A percentile compares a stretch with the other conserved stretches of the same genome.
These are phyloP conservation scores for Schizophyllum commune DNA, from an alignment of 1,284 basidiomycete genomes.

Conservation along the genomic window DNA sequence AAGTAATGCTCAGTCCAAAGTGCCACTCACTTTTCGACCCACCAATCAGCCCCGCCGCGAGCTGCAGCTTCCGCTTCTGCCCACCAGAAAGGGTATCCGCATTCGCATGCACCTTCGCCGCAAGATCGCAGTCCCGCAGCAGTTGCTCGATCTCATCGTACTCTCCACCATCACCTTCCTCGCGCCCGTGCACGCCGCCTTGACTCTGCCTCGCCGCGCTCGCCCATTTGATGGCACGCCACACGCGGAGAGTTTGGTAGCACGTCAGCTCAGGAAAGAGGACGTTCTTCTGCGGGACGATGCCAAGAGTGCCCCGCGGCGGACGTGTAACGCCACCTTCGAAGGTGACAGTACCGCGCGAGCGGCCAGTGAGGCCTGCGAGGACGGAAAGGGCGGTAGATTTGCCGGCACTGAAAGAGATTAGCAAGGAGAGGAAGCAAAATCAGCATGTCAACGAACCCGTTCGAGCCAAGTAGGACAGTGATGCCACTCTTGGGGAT, in stretches of 20 bases:
- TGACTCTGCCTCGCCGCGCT: slow-evolving; percentile 21
- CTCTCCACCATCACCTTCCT: neutral
- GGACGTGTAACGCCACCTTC: slow-evolving; percentile 45
- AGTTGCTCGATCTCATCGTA: slow-evolving; percentile 56
- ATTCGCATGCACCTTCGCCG: slow-evolving; percentile 57
- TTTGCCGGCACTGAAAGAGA: slow-evolving; percentile 59
- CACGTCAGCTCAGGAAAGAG: slow-evolving; percentile 73
- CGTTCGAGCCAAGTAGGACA: slow-evolving; percentile 69
- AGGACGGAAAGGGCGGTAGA: slow-evolving; percentile 66
- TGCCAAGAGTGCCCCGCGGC: slow-evolving; percentile 57
- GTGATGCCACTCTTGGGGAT: slow-evolving; percentile 67
- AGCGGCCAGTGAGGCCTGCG: slow-evolving; percentile 51
- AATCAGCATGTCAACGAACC: slow-evolving; percentile 30
- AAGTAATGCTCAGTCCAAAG: too few species aligned
- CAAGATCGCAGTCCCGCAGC: slow-evolving; percentile 64
- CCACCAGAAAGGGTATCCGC: slow-evolving; percentile 67
- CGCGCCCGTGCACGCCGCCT: neutral
- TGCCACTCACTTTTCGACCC: slow-evolving; percentile 51
- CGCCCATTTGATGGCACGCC: slow-evolving; percentile 69
- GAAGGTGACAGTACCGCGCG: slow-evolving; percentile 55
- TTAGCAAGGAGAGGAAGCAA: neutral
- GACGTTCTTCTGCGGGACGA: slow-evolving; percentile 81
- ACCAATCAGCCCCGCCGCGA: slow-evolving; percentile 71
- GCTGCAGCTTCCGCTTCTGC: slow-evolving; percentile 76
- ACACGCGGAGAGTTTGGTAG: slow-evolving; percentile 64